Percentiles rank a stretch among this genome's conserved stretches.
Evolutionary conservation across 2,329 filamentous ascomycete species (phyloP).

Genomic region (Alternaria consortialis): DNA sequence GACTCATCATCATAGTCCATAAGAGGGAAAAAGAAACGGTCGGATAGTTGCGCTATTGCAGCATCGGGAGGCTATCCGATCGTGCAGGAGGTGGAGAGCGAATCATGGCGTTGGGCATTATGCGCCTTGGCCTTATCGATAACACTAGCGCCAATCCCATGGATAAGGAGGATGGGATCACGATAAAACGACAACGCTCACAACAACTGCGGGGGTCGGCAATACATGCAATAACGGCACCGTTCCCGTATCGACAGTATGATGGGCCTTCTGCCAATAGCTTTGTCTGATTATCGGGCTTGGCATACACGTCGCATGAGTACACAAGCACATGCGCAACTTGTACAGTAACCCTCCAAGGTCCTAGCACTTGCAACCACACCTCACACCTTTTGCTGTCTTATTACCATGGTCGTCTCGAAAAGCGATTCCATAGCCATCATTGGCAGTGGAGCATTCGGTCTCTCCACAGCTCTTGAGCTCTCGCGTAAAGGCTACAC

Average conservation of each 20-base stretch:
- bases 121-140: background rate
- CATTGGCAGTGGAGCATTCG: slow-evolving; percentile 44
- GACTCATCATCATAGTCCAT: background rate
- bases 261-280: background rate
- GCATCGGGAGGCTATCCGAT: background rate
- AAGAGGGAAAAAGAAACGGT: background rate
- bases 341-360: background rate
- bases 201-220: background rate
- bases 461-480: slow-evolving; percentile 43
- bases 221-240: background rate
- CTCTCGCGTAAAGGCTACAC: slow-evolving; percentile 42
- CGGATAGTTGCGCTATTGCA: background rate
- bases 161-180: background rate
- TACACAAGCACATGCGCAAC: background rate
- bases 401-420: slow-evolving; percentile 25
- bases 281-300: background rate
- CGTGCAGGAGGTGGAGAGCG: background rate
- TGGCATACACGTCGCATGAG: background rate
- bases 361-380: background rate
- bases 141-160: background rate
- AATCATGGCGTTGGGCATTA: background rate
- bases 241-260: background rate
- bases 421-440: slow-evolving; percentile 39
- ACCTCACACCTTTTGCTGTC: background rate
- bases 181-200: background rate